These are phyloP conservation scores for Xerocomus cyaneibrunnescens DNA, from an alignment of 1,284 basidiomycete species.

Conservation along the genomic window DNA sequence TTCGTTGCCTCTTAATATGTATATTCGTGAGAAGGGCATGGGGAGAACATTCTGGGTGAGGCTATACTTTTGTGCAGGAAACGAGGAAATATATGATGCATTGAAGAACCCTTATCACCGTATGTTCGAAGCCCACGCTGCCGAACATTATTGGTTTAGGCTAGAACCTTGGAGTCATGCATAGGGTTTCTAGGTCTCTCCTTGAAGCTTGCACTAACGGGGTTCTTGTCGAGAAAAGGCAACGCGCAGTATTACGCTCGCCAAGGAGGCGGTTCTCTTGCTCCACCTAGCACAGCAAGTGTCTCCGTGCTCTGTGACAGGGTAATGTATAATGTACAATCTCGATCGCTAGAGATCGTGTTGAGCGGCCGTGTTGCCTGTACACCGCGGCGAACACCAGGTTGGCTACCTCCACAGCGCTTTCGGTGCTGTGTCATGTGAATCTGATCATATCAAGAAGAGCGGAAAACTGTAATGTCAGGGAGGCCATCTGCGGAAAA, in stretches of 20 bases:
- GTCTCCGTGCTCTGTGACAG: not conserved
- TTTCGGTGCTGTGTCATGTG: slow-evolving; percentile 1
- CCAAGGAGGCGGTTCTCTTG: not conserved
- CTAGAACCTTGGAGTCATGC: not conserved
- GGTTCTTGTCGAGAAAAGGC: not conserved
- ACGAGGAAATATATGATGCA: not conserved
- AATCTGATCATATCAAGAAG: slow-evolving; percentile 11
- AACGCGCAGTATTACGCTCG: not conserved
- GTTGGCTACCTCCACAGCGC: not conserved
- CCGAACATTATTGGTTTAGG: not conserved
- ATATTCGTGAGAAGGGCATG: not conserved
- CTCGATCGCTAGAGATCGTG: not conserved
- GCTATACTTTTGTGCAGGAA: not conserved
- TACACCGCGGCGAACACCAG: not conserved
- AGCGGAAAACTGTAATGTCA: slow-evolving; percentile 5
- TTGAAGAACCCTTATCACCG: not conserved
- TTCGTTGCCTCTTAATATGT: slow-evolving; percentile 14
- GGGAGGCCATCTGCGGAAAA: slow-evolving; percentile 8
- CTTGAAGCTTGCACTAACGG: not conserved
- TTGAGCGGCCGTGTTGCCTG: not conserved
- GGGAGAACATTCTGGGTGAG: not conserved
- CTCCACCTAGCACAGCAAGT: not conserved
- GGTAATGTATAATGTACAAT: slow-evolving; percentile 1
- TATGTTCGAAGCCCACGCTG: not conserved
- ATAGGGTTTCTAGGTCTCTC: not conserved